Evolutionary conservation across 441 rosid species (phyloP).

Genomic region (Euphorbia schlechtendalii): DNA sequence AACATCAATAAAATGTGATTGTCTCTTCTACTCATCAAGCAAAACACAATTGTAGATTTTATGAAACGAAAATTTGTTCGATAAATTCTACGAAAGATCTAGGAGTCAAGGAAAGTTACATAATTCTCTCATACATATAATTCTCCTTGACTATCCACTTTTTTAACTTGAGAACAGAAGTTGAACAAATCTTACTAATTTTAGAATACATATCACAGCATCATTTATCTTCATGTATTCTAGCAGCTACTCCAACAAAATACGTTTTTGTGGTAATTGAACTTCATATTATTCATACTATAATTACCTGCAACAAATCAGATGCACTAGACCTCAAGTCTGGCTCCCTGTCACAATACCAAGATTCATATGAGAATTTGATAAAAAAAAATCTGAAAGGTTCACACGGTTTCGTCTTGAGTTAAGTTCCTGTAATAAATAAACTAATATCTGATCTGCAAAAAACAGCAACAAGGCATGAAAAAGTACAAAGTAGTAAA

Average conservation of each 20-base stretch:
- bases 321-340: constrained; percentile 60
- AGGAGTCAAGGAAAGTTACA: no score
- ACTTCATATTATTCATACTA: no score
- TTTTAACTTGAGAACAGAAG: constrained; percentile 1
- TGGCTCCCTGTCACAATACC: constrained; percentile 63
- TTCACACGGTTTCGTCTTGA: neutral
- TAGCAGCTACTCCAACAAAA: constrained; percentile 14
- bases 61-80: neutral
- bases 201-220: neutral
- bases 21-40: neutral
- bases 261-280: no score
- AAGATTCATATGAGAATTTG: constrained; percentile 15
- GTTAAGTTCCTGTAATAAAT: neutral
- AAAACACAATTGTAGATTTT: neutral
- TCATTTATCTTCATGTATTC: neutral
- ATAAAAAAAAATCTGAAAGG: neutral
- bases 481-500: constrained; percentile 6
- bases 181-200: neutral
- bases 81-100: neutral
- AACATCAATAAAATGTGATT: neutral
- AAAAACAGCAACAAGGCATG: constrained; percentile 2
- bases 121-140: no score
- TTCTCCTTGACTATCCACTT: neutral
- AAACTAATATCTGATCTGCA: constrained; percentile 5
- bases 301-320: constrained; percentile 67